Base-by-base conservation (phyloP, 2,329 filamentous ascomycete species). In the Nectriaceae sp. region DNA sequence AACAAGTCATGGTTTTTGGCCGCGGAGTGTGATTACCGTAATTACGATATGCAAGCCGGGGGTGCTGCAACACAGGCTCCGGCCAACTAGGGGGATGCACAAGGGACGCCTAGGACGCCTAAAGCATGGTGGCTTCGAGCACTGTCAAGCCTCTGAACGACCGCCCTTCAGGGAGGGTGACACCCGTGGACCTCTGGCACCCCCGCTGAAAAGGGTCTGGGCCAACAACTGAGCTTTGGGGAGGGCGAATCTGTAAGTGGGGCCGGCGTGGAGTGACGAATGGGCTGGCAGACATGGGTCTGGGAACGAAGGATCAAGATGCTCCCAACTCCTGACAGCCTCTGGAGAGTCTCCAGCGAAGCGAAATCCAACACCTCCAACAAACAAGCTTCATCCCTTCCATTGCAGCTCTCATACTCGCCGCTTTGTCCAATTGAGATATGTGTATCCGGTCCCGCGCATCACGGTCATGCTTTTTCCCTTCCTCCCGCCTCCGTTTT, bases 41-140 rank as follows among this genome's bases (percentile, higher is more conserved):
- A 62, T 62, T 62, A 46, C 57, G 59, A 62, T 62, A 59, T 59
- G 59, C 59, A 62, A 42, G 57, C 47, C 47, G 52, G 46, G n/a
- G n/a, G 56, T 49, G 47, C 44, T 50, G 57, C 57, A 50, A 47
- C 55, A 56, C 56, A 49, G 46, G 50, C 29, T 42, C 45, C 33
- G 42, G 21, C 46, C 46, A 40, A 21, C 46, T 39, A 40, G 45
- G 41, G 49, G 26, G 42, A 5, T 16, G 26, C 39, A 29, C 37
- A 22, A 31, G 29, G 46, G 44, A 38, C 22, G 29, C 31, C 45
- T 24, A 42, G 44, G 44, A 24, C 36, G 44, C 22, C 44, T 37
- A 40, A 44, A 46, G 21, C 38, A 39, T 33, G 45, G 22, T 36
- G 26, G 26, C n/a, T 16, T 36, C 33, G 8, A 31, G 26, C 26